Evolutionary conservation across 2,329 filamentous ascomycete species (phyloP), one percentile per base, ranked within the genome.

Genomic region (Cladophialophora bantiana): DNA sequence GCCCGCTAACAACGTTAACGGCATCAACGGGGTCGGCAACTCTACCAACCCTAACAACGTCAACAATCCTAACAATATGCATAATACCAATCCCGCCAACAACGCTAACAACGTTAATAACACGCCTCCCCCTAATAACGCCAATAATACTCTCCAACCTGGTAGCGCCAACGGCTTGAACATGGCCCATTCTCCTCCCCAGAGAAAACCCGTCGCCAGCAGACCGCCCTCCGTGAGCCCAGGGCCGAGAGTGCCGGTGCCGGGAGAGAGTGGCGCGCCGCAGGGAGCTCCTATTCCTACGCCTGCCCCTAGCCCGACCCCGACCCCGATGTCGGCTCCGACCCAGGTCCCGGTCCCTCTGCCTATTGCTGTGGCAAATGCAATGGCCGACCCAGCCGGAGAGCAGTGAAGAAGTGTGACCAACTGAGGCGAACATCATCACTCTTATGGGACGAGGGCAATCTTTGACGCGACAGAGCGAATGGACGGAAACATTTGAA

Each of bases 161-260:
- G n/a, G 45, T 7, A 50, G 4, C 20, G 45, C 45, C 3, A 50
- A 50, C 10, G 45, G 45, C 45, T 26, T 50, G 45, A 10, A 4
- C 45, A 50, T 50, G 45, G 18, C 45, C 18, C 20, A 50, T 10
- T 50, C 45, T 12, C 45, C 45, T 50, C 45, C 45, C 18, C 45
- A 50, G 45, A 50, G 45, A 26, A 50, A 50, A 10, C 45, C 45
- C 18, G 45, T 50, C 18, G 45, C 18, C 18, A 50, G 45, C 45
- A 50, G 45, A 50, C 45, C 45, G 4, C 18, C 7, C 7, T 50
- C 45, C 3, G 45, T 50, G 18, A 50, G 45, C 45, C 45, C 45
- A 9, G 45, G 45, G 5, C 45, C 40, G 40, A 42, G 40, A 42
- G 15, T 5, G 5, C 38, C 10, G 15, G 38, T 15, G 15, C 38